Evolutionary conservation across 495 filamentous ascomycete genomes (phyloP).

Genomic region (Hyphodiscus hymeniophilus): DNA sequence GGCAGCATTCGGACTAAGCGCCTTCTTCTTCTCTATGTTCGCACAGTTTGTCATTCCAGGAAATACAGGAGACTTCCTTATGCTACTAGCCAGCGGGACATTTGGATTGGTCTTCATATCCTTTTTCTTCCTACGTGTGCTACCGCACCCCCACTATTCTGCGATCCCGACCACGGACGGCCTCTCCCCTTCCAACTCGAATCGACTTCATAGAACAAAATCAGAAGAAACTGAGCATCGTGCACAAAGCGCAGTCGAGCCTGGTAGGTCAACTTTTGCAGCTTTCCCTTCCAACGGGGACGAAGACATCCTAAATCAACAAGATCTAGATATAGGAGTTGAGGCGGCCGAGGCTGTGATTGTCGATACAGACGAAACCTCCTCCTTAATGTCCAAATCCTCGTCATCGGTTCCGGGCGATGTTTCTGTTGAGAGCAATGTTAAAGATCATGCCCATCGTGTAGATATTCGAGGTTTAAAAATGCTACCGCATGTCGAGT

Average conservation of each 20-base stretch:
- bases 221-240: slow-evolving; percentile 45
- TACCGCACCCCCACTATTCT: slow-evolving; percentile 59
- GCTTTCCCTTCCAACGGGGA: slow-evolving; percentile 4
- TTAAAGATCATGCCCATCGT: slow-evolving; percentile 56
- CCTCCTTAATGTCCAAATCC: slow-evolving; percentile 65
- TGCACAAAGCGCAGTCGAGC: slow-evolving; percentile 28
- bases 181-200: slow-evolving; percentile 39
- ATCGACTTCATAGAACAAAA: slow-evolving; percentile 51
- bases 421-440: slow-evolving; percentile 13
- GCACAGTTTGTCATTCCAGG: slow-evolving; percentile 76
- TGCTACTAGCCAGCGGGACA: slow-evolving; percentile 75
- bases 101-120: slow-evolving; percentile 62
- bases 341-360: slow-evolving; percentile 21
- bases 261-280: slow-evolving; percentile 53
- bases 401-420: slow-evolving; percentile 41
- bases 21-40: slow-evolving; percentile 85
- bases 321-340: slow-evolving; percentile 17
- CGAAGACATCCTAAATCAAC: slow-evolving; percentile 14
- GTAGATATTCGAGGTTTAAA: slow-evolving; percentile 84
- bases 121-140: slow-evolving; percentile 73
- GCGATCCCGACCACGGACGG: slow-evolving; percentile 45
- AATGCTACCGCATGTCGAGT: slow-evolving; percentile 68
- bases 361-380: slow-evolving; percentile 60
- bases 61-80: slow-evolving; percentile 69
- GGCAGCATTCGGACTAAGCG: slow-evolving; percentile 88